Conservation (phyloP, 2,329 filamentous ascomycete species). For the Fusarium sp. region DNA sequence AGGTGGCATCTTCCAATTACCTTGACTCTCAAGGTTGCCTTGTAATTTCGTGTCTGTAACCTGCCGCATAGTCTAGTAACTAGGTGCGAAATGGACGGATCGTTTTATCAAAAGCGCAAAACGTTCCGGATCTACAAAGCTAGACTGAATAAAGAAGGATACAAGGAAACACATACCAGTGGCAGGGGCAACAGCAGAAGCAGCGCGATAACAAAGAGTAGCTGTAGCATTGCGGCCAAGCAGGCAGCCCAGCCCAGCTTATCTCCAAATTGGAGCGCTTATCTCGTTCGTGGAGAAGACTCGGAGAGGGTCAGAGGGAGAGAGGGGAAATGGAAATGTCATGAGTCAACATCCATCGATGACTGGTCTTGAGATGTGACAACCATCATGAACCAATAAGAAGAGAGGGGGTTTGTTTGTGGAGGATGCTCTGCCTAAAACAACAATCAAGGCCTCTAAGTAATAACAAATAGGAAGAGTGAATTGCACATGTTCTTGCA, state of each 20-base stretch:
- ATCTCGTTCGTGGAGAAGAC: conserved; percentile 18
- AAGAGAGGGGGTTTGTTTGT: not conserved
- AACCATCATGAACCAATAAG: conserved; percentile 24
- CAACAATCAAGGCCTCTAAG: not conserved
- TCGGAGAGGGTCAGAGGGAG: not conserved
- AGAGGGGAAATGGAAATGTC: conserved; percentile 11
- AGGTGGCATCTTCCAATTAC: not conserved
- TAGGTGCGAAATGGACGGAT: conserved; percentile 18
- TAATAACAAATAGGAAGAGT: not conserved
- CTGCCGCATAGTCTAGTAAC: not conserved
- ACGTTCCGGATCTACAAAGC: conserved; percentile 28
- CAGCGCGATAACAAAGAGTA: conserved; percentile 6
- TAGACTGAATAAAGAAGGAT: conserved; percentile 29
- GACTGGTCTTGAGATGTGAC: conserved; percentile 24
- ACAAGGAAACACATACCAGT: conserved; percentile 4
- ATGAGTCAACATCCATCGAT: conserved; percentile 34
- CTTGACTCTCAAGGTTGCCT: conserved; percentile 22
- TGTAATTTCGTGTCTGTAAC: not conserved
- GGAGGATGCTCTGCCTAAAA: conserved; percentile 8
- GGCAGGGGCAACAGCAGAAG: not conserved
- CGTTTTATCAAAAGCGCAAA: conserved; percentile 6
- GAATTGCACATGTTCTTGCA: conserved; percentile 5
- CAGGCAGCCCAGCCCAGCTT: conserved; percentile 21
- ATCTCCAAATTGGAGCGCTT: conserved; percentile 19
- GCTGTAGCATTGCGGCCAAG: conserved; percentile 9